These are phyloP conservation scores for Poa annua DNA, from an alignment of 176 grass and related monocot genomes.

Conservation along the genomic window DNA sequence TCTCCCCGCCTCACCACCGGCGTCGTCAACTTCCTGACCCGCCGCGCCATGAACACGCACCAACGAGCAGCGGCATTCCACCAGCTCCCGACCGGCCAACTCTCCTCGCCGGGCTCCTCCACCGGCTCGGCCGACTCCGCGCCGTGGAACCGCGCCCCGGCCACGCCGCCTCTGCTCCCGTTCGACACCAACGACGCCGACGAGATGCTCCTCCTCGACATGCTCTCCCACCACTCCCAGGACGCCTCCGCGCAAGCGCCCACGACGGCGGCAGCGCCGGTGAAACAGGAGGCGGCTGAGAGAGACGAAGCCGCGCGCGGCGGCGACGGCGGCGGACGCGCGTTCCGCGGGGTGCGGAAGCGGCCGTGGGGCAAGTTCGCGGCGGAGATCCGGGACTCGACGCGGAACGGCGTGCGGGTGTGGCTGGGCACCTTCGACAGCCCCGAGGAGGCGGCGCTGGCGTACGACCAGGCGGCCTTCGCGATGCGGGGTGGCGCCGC, in stretches of 20 bases:
- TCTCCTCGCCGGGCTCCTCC: constrained; percentile 50
- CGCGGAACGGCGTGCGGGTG: background rate
- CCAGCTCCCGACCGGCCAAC: background rate
- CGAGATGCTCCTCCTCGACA: constrained; percentile 46
- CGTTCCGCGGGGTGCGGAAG: constrained; percentile 64
- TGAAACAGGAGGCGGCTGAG: background rate
- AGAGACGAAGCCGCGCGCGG: background rate
- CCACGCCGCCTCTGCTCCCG: constrained; percentile 20
- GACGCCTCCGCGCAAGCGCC: background rate
- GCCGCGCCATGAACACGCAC: constrained; percentile 26
- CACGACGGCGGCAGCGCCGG: background rate
- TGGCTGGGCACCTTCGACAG: constrained; percentile 68
- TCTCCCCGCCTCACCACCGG: background rate
- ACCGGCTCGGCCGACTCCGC: constrained; percentile 35
- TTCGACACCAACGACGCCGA: constrained; percentile 45
- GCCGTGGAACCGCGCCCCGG: constrained; percentile 5
- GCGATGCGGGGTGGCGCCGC: constrained; percentile 54
- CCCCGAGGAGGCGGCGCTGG: constrained; percentile 63
- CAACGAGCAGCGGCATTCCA: background rate
- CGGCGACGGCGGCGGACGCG: background rate
- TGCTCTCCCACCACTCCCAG: constrained; percentile 24
- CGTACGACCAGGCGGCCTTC: constrained; percentile 84
- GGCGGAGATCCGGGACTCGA: constrained; percentile 53
- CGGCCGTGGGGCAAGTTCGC: constrained; percentile 81
- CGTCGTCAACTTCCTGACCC: constrained; percentile 12